phyloP scores from a whole-genome alignment of 495 filamentous ascomycete species.

The Lasiosphaeriaceae sp. region DNA sequence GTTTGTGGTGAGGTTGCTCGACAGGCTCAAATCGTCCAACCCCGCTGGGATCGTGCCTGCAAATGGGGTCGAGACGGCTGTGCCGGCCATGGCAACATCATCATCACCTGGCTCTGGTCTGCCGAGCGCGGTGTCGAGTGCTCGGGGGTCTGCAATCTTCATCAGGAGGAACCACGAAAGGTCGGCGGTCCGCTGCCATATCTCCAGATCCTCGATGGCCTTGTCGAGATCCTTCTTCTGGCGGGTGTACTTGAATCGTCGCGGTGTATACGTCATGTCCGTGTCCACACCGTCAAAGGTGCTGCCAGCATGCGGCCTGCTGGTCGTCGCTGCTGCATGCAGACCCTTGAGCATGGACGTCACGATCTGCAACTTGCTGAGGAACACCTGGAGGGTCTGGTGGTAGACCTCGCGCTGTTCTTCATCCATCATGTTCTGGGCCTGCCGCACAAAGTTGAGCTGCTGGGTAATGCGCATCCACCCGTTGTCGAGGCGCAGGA shows the following conservation, averaged over 20 bases:
- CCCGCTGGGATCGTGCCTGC: conserved; percentile 1
- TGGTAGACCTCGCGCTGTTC: conserved; percentile 21
- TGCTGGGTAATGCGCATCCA: conserved; percentile 33
- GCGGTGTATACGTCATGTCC: not conserved
- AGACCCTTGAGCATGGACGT: conserved; percentile 1
- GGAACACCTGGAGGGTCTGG: conserved; percentile 3
- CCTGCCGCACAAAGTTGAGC: conserved; percentile 31
- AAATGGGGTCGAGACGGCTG: not conserved
- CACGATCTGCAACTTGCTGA: conserved; percentile 3
- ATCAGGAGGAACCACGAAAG: conserved; percentile 41
- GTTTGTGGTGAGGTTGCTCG: not conserved
- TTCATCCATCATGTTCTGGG: conserved; percentile 32
- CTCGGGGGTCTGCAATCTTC: conserved; percentile 21
- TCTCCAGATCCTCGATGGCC: conserved; percentile 34
- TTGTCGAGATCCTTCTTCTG: conserved; percentile 25
- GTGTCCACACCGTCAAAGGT: not conserved
- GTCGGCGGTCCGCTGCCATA: conserved; percentile 36
- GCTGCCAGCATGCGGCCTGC: not conserved
- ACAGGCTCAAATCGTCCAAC: not conserved
- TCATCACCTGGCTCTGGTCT: not conserved
- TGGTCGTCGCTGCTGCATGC: not conserved
- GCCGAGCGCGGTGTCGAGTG: conserved; percentile 26
- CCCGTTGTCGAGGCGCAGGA: conserved; percentile 29
- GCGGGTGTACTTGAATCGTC: conserved; percentile 6
- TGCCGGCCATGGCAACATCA: not conserved